Percentiles rank a stretch among this genome's conserved stretches.
Evolutionary conservation across 1,284 basidiomycete species (phyloP).

Genomic region (Ceratobasidium sp.): DNA sequence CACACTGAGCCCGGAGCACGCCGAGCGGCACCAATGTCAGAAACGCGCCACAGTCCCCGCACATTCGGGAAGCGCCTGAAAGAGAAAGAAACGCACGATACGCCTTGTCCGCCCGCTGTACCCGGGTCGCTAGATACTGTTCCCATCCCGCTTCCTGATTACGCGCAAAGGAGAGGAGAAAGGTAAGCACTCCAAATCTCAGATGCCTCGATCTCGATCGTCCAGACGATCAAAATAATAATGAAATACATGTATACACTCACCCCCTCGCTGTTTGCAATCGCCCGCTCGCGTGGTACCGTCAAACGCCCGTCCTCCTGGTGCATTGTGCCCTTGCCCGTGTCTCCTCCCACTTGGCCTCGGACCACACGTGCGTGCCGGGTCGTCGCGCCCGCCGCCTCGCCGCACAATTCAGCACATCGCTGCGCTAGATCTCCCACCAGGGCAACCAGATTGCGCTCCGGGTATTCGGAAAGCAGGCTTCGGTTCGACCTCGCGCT

Average conservation of each 20-base stretch:
- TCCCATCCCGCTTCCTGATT: conserved; percentile 54
- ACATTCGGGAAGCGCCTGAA: conserved; percentile 9
- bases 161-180: neutral
- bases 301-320: conserved; percentile 17
- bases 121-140: conserved; percentile 43
- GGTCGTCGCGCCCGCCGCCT: conserved; percentile 71
- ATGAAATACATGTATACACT: conserved; percentile 43
- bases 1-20: conserved; percentile 62
- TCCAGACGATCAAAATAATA: conserved; percentile 28
- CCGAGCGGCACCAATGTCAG: conserved; percentile 49
- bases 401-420: conserved; percentile 72
- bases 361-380: conserved; percentile 57
- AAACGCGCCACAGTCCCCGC: conserved; percentile 46
- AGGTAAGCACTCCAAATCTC: conserved; percentile 28
- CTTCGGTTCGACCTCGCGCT: conserved; percentile 40
- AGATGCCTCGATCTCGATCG: conserved; percentile 33
- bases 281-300: conserved; percentile 32
- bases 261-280: conserved; percentile 27
- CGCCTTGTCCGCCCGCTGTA: conserved; percentile 21
- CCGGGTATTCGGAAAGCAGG: conserved; percentile 52
- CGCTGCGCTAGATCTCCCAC: conserved; percentile 70
- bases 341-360: neutral
- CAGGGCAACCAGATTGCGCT: conserved; percentile 77
- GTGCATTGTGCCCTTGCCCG: neutral
- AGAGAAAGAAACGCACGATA: conserved; percentile 27